Evolutionary conservation across 805 yeast genomes (phyloP).

Genomic region (Komagataella pseudopastoris): DNA sequence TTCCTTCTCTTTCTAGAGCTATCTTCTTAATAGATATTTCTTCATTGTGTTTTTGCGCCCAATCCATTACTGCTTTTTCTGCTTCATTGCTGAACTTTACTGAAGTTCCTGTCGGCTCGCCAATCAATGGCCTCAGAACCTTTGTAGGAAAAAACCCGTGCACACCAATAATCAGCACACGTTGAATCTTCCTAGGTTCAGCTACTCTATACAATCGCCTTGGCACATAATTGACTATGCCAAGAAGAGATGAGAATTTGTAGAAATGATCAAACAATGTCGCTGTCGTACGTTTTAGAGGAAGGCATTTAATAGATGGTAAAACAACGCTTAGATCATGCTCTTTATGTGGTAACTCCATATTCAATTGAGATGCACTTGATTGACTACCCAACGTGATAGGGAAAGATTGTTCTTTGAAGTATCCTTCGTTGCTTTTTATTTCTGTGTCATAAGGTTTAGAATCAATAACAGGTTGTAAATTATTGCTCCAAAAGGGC

Average conservation of each 20-base stretch:
- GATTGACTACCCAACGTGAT: neutral
- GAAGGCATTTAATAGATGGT: constrained; percentile 7
- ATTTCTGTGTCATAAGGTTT: neutral
- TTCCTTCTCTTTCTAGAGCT: constrained; percentile 91
- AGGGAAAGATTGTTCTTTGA: neutral
- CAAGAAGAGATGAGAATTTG: neutral
- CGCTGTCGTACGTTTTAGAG: constrained; percentile 6
- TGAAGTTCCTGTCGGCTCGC: constrained; percentile 96
- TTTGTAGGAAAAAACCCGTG: constrained; percentile 94
- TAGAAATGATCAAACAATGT: neutral
- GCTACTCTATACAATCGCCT: constrained; percentile 3
- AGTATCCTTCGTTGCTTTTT: neutral
- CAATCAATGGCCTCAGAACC: constrained; percentile 74
- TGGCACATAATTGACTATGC: neutral
- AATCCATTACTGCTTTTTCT: constrained; percentile 58
- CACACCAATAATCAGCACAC: constrained; percentile 77
- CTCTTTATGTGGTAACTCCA: neutral
- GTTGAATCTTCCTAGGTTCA: constrained; percentile 21
- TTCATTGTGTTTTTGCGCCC: constrained; percentile 36
- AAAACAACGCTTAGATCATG: neutral
- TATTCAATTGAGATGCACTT: neutral
- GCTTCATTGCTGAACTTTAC: constrained; percentile 84
- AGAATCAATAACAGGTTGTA: neutral
- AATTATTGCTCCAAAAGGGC: neutral
- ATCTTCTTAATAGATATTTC: constrained; percentile 64